Base-by-base conservation (phyloP, 1,139 yeast genomes). In the Kodamaea plutei region DNA sequence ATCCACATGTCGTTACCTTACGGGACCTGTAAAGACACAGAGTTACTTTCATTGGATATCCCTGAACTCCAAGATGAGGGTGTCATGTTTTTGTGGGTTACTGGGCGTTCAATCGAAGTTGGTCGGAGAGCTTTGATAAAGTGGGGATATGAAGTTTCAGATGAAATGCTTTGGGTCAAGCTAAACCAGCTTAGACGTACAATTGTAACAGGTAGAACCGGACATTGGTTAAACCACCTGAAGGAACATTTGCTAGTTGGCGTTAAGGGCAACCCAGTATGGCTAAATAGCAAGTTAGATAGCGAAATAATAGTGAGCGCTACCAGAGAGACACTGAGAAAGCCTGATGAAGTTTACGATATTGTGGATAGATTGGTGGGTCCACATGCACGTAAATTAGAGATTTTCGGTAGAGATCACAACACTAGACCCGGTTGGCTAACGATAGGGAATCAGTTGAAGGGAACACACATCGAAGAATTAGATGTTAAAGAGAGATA, bases 221-320 rank as follows among this genome's bases (percentile, higher is more conserved):
- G 97, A 0, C 97, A 89, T 54, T 89, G 97, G 97, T 64, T 89
- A 30, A 89, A 89, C 51, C 97, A 89, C 55, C 84, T 96, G 1
- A 89, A 89, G 47, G 97, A 89, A 55, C 96, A 89, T 52, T 64
- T 87, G 27, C 58, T 89, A 8, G 84, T 89, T 16, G 97, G 95
- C 0, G 51, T 82, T 18, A 88, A 88, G 49, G 96, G 96, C 0
- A 54, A 72, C 26, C 91, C 94, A 0, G 46, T 54, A n/a, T 85
- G 95, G 95, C 50, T 85, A 15, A 73, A 73, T 39, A 63, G 66
- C 30, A 67, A 73, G 26, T 54, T 83, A 8, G 96, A 88, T 50
- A 64, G 80, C 2, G 95, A 89, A 50, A 64, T 83, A 8, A 69
- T 89, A 25, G 91, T 87, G 1, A 81, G 95, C 15, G 70, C 81